These are phyloP conservation scores for Conticribra weissflogii DNA, from an alignment of 108 stramenopile genomes.

Conservation along the genomic window DNA sequence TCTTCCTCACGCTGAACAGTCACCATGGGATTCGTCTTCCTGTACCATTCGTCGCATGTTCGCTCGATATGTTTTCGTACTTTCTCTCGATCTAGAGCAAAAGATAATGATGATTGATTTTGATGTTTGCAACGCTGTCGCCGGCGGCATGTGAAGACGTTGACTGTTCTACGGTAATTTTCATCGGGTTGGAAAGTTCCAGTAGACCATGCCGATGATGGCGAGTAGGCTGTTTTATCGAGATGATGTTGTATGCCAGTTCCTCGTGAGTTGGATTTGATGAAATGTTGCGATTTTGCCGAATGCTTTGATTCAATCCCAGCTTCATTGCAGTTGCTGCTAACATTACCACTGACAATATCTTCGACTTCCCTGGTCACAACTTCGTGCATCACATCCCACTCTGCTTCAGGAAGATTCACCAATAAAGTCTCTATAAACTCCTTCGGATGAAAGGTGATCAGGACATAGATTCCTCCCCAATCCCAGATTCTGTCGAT, in stretches of 20 bases:
- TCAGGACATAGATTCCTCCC: slow-evolving; percentile 70
- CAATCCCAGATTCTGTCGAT: not conserved
- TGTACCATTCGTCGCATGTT: slow-evolving; percentile 73
- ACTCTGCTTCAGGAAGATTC: slow-evolving; percentile 73
- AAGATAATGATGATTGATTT: not conserved
- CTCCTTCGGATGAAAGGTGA: slow-evolving; percentile 77
- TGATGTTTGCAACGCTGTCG: not conserved
- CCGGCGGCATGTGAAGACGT: slow-evolving; percentile 58
- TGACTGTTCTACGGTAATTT: slow-evolving; percentile 53
- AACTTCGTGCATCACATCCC: slow-evolving; percentile 57
- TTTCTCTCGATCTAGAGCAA: slow-evolving; percentile 44
- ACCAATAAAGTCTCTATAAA: slow-evolving; percentile 59
- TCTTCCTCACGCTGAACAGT: slow-evolving; percentile 55
- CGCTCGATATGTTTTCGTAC: slow-evolving; percentile 62
- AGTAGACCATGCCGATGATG: slow-evolving; percentile 47
- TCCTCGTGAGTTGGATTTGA: not conserved
- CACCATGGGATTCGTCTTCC: slow-evolving; percentile 65
- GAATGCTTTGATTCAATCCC: not conserved
- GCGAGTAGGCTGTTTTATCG: not conserved
- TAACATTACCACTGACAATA: slow-evolving; percentile 3
- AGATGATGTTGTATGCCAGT: not conserved
- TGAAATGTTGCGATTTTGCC: slow-evolving; percentile 2
- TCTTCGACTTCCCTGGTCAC: slow-evolving; percentile 70
- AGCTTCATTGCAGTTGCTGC: not conserved
- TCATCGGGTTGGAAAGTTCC: slow-evolving; percentile 55